These are phyloP conservation scores for Leccinum boreale DNA, from an alignment of 768 basidiomycete genomes.

Conservation along the genomic window DNA sequence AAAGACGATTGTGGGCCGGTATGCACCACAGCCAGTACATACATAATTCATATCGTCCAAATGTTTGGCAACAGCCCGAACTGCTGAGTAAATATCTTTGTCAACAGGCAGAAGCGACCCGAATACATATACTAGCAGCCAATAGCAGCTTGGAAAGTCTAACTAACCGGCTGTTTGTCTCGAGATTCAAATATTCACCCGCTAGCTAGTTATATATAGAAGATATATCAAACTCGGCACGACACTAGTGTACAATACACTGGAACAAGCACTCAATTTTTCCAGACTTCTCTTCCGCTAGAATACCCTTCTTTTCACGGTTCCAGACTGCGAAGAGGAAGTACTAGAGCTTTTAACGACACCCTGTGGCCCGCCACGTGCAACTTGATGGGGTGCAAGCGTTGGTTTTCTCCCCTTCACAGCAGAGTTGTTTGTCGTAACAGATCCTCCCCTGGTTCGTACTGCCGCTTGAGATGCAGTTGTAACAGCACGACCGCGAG, in stretches of 20 bases:
- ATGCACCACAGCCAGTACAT: not conserved
- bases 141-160: not conserved
- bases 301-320: conserved; percentile 15
- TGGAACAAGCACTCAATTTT: not conserved
- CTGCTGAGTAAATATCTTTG: not conserved
- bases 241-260: conserved; percentile 25
- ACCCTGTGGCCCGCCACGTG: conserved; percentile 9
- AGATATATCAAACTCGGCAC: conserved; percentile 8
- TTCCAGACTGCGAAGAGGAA: conserved; percentile 27
- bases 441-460: conserved; percentile 12
- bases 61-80: not conserved
- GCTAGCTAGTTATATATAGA: not conserved
- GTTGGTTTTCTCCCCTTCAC: conserved; percentile 14
- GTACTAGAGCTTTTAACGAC: conserved; percentile 22
- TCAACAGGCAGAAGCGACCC: not conserved
- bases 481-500: conserved; percentile 9
- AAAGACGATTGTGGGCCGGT: not conserved
- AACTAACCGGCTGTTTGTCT: not conserved
- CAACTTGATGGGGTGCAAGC: conserved; percentile 6
- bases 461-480: conserved; percentile 8
- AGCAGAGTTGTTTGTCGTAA: conserved; percentile 7
- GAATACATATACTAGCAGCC: not conserved
- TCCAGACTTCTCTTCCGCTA: conserved; percentile 6
- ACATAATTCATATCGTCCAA: not conserved
- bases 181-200: not conserved